Conservation (phyloP, 192 early-diverging fungal species). For the Chytriomyces confervae region DNA sequence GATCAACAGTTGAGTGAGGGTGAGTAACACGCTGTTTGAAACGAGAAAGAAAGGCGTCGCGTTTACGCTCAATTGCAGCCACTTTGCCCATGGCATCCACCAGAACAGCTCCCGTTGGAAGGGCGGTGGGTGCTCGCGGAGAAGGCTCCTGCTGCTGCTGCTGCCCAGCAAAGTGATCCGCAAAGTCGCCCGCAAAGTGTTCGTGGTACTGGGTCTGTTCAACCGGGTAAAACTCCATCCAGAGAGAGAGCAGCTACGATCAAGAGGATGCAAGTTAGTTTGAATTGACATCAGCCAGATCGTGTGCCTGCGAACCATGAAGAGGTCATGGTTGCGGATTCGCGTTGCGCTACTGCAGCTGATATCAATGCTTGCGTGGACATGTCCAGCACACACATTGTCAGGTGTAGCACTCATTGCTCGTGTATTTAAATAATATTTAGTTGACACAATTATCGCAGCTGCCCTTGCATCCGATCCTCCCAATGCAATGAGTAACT, state of each 20-base stretch:
- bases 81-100: constrained; percentile 43
- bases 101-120: constrained; percentile 41
- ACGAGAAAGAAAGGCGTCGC: no score
- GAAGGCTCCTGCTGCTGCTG: background rate
- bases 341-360: constrained; percentile 14
- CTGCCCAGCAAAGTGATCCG: no score
- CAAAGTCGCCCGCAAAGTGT: no score
- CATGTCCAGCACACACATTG: no score
- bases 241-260: constrained; percentile 20
- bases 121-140: constrained; percentile 17
- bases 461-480: no score
- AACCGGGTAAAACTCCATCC: constrained; percentile 31
- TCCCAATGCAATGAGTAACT: no score
- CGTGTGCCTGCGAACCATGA: constrained; percentile 13
- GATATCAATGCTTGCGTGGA: constrained; percentile 1
- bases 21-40: no score
- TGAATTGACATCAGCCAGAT: background rate
- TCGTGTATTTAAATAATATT: no score
- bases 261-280: background rate
- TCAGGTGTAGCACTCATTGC: no score
- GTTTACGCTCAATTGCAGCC: constrained; percentile 32
- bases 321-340: constrained; percentile 23
- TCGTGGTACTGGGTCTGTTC: background rate
- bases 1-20: background rate
- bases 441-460: no score